Percentiles rank a stretch among this genome's conserved stretches.
Conservation (phyloP, 208 protist genomes). For the Crithidia sp. region DNA sequence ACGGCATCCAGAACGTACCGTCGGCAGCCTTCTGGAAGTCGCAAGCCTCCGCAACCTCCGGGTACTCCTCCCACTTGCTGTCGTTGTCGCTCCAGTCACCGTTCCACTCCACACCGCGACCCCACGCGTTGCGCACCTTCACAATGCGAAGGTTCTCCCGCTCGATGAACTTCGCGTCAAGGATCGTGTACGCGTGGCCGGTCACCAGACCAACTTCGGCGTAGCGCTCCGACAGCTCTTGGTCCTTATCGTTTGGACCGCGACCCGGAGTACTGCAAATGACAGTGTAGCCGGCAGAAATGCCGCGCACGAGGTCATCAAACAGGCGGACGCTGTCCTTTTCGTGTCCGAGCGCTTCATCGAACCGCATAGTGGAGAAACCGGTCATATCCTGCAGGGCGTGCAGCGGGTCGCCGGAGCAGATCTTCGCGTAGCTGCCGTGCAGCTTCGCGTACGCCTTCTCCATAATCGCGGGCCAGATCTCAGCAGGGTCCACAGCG, state of each 20-base stretch:
- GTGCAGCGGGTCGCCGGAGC: constrained; percentile 78
- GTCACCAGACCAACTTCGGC: constrained; percentile 59
- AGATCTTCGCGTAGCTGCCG: constrained; percentile 81
- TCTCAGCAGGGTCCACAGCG: constrained; percentile 60
- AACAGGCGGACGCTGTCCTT: constrained; percentile 46
- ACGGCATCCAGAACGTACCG: constrained; percentile 88
- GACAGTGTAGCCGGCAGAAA: constrained; percentile 58
- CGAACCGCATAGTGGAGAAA: constrained; percentile 68
- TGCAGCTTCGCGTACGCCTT: constrained; percentile 93
- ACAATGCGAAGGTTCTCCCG: constrained; percentile 56
- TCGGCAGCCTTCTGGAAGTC: constrained; percentile 59
- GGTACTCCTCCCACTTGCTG: constrained; percentile 76
- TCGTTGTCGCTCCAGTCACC: constrained; percentile 77
- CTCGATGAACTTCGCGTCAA: constrained; percentile 66
- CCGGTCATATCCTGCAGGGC: constrained; percentile 87
- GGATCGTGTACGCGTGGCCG: constrained; percentile 73
- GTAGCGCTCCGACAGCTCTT: constrained; percentile 41
- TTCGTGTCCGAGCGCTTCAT: constrained; percentile 42
- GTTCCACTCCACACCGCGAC: constrained; percentile 66
- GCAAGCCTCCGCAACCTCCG: constrained; percentile 70
- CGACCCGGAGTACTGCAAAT: constrained; percentile 81
- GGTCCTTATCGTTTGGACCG: constrained; percentile 33
- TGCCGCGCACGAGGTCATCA: constrained; percentile 46
- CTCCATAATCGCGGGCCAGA: constrained; percentile 85
- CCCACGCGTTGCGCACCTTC: constrained; percentile 82